Percentiles rank a stretch among this genome's conserved stretches.
These are phyloP conservation scores for Lupinus albus DNA, from an alignment of 306 rosid species.

Conservation along the genomic window DNA sequence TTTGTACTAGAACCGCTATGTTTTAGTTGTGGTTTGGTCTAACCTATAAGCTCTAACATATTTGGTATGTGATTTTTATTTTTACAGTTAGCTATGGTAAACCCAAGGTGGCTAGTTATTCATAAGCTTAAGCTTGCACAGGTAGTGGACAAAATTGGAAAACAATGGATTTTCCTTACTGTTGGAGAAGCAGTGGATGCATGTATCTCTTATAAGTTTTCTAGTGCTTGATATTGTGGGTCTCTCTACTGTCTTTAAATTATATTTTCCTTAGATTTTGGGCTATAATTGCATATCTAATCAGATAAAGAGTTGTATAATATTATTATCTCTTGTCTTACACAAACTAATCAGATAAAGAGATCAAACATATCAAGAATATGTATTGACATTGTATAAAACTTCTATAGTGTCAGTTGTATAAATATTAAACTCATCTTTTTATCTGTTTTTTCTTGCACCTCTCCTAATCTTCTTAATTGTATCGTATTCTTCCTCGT, in stretches of 20 bases:
- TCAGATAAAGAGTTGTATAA: conserved; percentile 3
- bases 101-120: conserved; percentile 80
- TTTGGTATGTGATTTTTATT: conserved; percentile 8
- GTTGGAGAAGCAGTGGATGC: conserved; percentile 80
- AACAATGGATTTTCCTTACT: conserved; percentile 59
- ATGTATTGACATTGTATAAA: too few relatives aligned
- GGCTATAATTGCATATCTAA: conserved; percentile 15
- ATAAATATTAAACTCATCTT: too few relatives aligned
- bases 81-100: conserved; percentile 71
- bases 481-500: too few relatives aligned
- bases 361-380: too few relatives aligned
- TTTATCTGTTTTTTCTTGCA: too few relatives aligned
- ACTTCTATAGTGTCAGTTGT: too few relatives aligned
- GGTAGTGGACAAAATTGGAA: conserved; percentile 72
- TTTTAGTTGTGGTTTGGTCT: background rate
- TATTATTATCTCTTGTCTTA: background rate
- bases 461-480: too few relatives aligned
- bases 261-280: background rate
- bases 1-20: background rate
- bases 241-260: background rate
- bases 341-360: too few relatives aligned
- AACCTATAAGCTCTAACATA: conserved; percentile 19
- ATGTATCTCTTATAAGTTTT: conserved; percentile 45
- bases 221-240: conserved; percentile 30
- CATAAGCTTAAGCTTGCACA: conserved; percentile 75